Evolutionary conservation across 2,329 filamentous ascomycete genomes (phyloP).

Genomic region (Thelonectria rubi): DNA sequence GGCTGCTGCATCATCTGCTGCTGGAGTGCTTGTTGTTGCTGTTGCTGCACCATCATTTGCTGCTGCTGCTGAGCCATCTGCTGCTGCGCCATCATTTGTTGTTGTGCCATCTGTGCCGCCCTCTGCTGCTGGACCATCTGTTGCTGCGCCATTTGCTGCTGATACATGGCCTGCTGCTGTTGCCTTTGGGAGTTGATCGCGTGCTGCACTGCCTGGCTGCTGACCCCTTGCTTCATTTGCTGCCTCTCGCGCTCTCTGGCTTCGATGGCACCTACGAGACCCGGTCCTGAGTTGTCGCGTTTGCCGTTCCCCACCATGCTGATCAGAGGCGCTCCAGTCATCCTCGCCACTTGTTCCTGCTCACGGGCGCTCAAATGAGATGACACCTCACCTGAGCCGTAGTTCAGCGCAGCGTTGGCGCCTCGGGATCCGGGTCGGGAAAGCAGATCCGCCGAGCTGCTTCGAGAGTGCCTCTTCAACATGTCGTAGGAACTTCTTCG

Average conservation of each 20-base stretch:
- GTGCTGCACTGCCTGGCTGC: conserved; percentile 35
- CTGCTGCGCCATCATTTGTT: conserved; percentile 26
- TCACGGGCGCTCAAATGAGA: conserved; percentile 83
- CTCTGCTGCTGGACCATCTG: conserved; percentile 59
- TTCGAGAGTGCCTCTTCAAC: conserved; percentile 50
- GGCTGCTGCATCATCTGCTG: conserved; percentile 40
- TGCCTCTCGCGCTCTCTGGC: conserved; percentile 80
- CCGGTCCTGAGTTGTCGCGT: conserved; percentile 60
- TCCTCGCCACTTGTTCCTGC: conserved; percentile 85
- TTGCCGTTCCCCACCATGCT: conserved; percentile 64
- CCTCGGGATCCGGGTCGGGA: conserved; percentile 67
- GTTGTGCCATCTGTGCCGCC: conserved; percentile 43
- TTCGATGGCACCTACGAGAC: conserved; percentile 82
- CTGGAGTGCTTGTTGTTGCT: conserved; percentile 38
- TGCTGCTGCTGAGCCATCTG: conserved; percentile 40
- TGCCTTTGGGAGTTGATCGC: conserved; percentile 42
- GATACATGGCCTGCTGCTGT: conserved; percentile 43
- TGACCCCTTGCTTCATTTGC: conserved; percentile 32
- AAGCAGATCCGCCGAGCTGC: conserved; percentile 58
- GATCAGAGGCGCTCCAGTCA: conserved; percentile 81
- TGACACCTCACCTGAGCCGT: conserved; percentile 53
- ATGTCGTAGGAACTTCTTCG: conserved; percentile 54
- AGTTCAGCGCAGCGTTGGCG: conserved; percentile 60
- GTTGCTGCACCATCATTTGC: conserved; percentile 23
- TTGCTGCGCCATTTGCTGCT: conserved; percentile 46